phyloP scores from a whole-genome alignment of 768 basidiomycete species.

The Podaxis sp. region DNA sequence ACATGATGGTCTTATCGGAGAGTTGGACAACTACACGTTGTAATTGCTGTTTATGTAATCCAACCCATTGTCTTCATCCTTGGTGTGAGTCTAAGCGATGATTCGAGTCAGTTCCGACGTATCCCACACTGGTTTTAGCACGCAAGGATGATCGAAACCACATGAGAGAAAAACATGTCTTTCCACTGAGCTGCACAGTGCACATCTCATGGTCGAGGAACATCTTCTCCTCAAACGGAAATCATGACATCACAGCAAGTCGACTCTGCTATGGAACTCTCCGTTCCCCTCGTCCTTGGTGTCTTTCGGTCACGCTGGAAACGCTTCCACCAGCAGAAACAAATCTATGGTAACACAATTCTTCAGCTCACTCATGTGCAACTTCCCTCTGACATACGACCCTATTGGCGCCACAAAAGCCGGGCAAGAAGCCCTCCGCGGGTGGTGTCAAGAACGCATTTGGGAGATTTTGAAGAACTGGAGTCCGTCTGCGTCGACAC shows the following conservation, averaged over 20 bases:
- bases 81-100: background rate
- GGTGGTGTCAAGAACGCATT: slow-evolving; percentile 36
- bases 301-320: background rate
- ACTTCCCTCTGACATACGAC: background rate
- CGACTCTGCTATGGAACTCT: background rate
- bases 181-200: too few species aligned
- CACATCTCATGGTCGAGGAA: too few species aligned
- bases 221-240: too few species aligned
- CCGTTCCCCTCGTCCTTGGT: background rate
- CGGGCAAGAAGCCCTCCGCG: slow-evolving; percentile 23
- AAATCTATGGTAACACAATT: background rate
- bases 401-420: slow-evolving; percentile 36
- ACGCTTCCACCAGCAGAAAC: background rate
- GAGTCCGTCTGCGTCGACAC: slow-evolving; percentile 53
- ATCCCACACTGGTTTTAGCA: background rate
- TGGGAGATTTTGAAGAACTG: slow-evolving; percentile 62
- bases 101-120: background rate
- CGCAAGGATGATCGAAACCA: too few species aligned
- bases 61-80: too few species aligned
- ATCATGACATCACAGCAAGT: background rate
- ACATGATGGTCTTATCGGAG: slow-evolving; percentile 22
- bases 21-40: background rate
- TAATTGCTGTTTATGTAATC: background rate
- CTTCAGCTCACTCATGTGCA: background rate
- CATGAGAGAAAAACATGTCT: too few species aligned